Evolutionary conservation across 2,329 filamentous ascomycete species (phyloP), one percentile per base, ranked within the genome.

Genomic region (Colletotrichum sp.): DNA sequence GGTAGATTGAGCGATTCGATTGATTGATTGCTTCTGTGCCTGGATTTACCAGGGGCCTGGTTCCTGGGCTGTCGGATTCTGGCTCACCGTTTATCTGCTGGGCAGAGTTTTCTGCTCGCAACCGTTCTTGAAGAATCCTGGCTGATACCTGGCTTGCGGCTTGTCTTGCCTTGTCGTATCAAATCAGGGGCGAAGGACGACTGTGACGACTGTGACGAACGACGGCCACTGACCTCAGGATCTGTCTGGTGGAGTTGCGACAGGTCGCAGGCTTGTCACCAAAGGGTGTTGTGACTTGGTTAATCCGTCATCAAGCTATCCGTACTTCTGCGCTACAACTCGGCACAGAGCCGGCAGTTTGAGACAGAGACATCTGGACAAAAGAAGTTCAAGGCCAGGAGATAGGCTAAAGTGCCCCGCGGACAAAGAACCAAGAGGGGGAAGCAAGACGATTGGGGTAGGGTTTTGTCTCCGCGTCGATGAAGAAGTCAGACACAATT

Each of bases 341-440:
- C 67, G 72, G 72, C 72, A 71, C 34, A 32, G n/a, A 70, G 34
- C 60, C 72, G 32, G 68, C n/a, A 71, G 72, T 75, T 65, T 66
- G 72, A 75, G 44, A 36, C 57, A 72, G 52, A 75, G 55, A 57
- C 63, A 76, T 57, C 21, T 67, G 44, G 64, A 76, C 63, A 76
- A 76, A 75, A 59, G 73, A 68, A 39, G 28, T 16, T 13, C 72
- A 63, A 28, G 72, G 63, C 24, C 63, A 75, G 72, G 63, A 63
- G n/a, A 24, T 13, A 24, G 30, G 36, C 68, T 44, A 62, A 21
- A 68, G 68, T 67, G 68, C 63, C 30, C 63, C 26, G 63, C 26
- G 30, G 39, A 76, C 73, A 76, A 72, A 76, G 73, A 34, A 49
- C 24, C 24, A 28, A 26, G 39, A 36, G 62, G 52, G 55, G 55